Base-by-base conservation (phyloP, 192 early-diverging fungal species). In the Allomyces macrogynus region DNA sequence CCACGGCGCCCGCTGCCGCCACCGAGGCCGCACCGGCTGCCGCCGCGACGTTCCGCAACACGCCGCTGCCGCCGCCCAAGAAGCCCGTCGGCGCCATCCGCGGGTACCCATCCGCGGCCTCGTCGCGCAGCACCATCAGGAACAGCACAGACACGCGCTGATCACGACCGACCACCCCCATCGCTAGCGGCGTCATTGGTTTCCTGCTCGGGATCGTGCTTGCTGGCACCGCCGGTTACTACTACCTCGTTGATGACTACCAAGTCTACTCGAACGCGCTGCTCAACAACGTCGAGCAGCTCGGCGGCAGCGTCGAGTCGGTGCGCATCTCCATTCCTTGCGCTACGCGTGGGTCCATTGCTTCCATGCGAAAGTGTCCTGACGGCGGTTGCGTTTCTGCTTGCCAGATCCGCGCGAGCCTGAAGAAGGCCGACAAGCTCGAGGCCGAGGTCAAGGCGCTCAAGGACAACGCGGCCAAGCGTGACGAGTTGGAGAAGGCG, bases 221-320 rank as follows among this genome's bases (percentile, higher is more conserved):
- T 49, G 80, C 88, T 32, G 86, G 86, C 14, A 79, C 83, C 22
- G 75, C 79, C 25, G 88, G 88, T 26, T 95, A 91, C 71, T 83
- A 87, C 62, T 89, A 87, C 68, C 78, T 95, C 62, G 76, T 95
- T 57, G 88, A 90, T 63, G 88, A 95, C 71, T 92, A 95, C 72
- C 81, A 89, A 61, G 75, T 76, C 54, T 81, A 87, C 2, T 88
- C 89, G 22, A 73, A 72, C 40, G 65, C 83, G 18, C 72, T 92
- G 23, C 75, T 92, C 67, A 72, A 70, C 76, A 82, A 84, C 32
- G 87, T 95, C 25, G 87, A 90, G 67, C 81, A 88, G 65, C 75
- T 95, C 63, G 49, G 49, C 20, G 49, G 49, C 49, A 57, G 49
- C 12, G 49, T 57, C 16, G 20, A 57, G 12, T 14, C 49, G 49